Conservation (phyloP, 306 rosid species). For the Luffa acutangula region DNA sequence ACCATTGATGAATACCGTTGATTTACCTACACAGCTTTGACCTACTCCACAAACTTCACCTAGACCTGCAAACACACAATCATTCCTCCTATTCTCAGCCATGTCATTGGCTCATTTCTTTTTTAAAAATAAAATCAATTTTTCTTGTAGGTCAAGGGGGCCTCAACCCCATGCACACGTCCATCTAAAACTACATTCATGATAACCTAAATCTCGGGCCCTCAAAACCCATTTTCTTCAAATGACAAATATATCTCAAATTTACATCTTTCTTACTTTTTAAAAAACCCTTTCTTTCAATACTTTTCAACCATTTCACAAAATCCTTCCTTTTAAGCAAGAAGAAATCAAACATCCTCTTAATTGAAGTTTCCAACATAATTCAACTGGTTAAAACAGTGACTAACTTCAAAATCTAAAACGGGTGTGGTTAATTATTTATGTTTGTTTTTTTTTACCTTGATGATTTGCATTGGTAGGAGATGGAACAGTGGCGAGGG, state of each 20-base stretch:
- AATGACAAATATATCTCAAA: neutral
- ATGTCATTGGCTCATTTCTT: neutral
- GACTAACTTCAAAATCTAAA: neutral
- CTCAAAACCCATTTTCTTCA: neutral
- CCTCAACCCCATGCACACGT: constrained; percentile 73
- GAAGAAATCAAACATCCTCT: neutral
- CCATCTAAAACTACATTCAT: constrained; percentile 15
- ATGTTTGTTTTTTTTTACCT: constrained; percentile 27
- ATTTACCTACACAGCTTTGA: constrained; percentile 22
- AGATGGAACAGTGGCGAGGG: constrained; percentile 29
- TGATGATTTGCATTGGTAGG: constrained; percentile 29
- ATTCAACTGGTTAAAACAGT: neutral
- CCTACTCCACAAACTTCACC: constrained; percentile 28
- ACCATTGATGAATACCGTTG: constrained; percentile 80
- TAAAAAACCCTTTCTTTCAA: neutral
- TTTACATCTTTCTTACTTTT: neutral
- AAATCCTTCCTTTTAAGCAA: neutral
- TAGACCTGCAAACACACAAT: constrained; percentile 28
- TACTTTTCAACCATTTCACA: neutral
- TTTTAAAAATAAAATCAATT: neutral
- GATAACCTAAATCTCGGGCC: neutral
- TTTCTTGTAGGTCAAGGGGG: neutral
- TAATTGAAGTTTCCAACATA: neutral
- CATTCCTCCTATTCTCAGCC: neutral
- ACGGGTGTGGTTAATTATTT: neutral